Evolutionary conservation across 148 eudicot genomes (phyloP).

Genomic region (Fagopyrum tataricum): DNA sequence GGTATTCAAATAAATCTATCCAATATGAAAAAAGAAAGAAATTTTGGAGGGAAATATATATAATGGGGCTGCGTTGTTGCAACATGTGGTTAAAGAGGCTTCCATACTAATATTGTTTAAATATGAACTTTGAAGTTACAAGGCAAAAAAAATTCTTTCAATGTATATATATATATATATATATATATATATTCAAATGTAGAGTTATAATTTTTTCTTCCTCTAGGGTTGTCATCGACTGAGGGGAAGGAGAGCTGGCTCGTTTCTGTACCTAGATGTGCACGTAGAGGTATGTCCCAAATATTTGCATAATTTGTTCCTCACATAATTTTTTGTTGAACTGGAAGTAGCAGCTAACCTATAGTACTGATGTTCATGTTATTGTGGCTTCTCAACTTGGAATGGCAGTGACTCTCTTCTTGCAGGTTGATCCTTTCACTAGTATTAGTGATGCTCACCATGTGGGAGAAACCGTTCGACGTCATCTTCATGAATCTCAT

Average conservation of each 20-base stretch:
- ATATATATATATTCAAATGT: not conserved
- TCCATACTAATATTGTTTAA: not conserved
- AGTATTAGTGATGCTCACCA: slow-evolving; percentile 95
- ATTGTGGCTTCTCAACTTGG: slow-evolving; percentile 4
- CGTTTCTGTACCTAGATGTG: slow-evolving; percentile 87
- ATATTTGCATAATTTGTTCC: not conserved
- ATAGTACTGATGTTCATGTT: not conserved
- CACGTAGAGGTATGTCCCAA: slow-evolving; percentile 62
- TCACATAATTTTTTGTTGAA: not conserved
- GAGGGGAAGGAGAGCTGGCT: slow-evolving; percentile 97
- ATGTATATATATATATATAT: not conserved
- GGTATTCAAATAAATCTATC: too few relatives aligned
- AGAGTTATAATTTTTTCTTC: slow-evolving; percentile 2
- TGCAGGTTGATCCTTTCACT: slow-evolving; percentile 89
- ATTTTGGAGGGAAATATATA: too few relatives aligned
- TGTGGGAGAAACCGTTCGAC: slow-evolving; percentile 82
- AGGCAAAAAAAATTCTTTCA: not conserved
- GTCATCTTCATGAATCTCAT: slow-evolving; percentile 53
- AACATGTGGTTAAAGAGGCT: too few relatives aligned
- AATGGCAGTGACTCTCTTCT: slow-evolving; percentile 17
- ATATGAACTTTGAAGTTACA: not conserved
- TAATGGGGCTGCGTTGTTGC: too few relatives aligned
- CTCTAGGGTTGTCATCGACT: slow-evolving; percentile 80
- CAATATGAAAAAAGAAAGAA: too few relatives aligned
- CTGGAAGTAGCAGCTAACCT: not conserved